Conservation (phyloP, 495 filamentous ascomycete genomes). For the Aspergillus egyptiacus region DNA sequence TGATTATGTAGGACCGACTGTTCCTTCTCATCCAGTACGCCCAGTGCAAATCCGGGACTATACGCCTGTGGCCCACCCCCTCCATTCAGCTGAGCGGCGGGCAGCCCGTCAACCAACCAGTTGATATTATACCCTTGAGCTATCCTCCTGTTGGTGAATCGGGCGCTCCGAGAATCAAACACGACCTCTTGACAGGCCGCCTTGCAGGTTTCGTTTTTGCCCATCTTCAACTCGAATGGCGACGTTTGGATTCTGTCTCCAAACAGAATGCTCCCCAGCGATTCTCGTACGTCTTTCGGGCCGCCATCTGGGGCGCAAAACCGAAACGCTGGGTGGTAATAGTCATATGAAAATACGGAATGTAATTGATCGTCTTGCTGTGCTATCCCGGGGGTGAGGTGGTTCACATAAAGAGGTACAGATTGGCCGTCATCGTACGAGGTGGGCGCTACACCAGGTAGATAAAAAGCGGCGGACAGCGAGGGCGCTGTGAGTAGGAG, state of each 20-base stretch:
- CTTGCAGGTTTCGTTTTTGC: constrained; percentile 78
- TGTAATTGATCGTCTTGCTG: constrained; percentile 68
- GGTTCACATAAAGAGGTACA: constrained; percentile 90
- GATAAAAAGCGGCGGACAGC: constrained; percentile 77
- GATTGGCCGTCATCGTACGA: constrained; percentile 69
- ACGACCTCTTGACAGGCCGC: constrained; percentile 57
- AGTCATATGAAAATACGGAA: constrained; percentile 91
- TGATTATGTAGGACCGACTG: constrained; percentile 76
- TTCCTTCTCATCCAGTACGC: constrained; percentile 51
- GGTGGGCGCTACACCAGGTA: constrained; percentile 92
- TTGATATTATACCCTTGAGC: constrained; percentile 80
- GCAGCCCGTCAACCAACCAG: constrained; percentile 91
- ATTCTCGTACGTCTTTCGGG: constrained; percentile 71
- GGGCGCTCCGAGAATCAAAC: constrained; percentile 61
- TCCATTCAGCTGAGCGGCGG: constrained; percentile 70
- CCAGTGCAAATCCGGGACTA: constrained; percentile 81
- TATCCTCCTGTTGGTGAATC: constrained; percentile 79
- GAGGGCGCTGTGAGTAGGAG: constrained; percentile 33
- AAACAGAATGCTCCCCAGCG: constrained; percentile 91
- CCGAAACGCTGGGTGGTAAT: constrained; percentile 80
- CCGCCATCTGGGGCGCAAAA: constrained; percentile 79
- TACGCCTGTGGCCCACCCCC: constrained; percentile 78
- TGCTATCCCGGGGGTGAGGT: constrained; percentile 77
- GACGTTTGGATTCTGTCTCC: constrained; percentile 93
- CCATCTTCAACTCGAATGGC: constrained; percentile 82